A percentile compares a stretch with the other conserved stretches of the same genome.
Conservation (phyloP, 2,329 filamentous ascomycete species). For the Fusarium newnesense region DNA sequence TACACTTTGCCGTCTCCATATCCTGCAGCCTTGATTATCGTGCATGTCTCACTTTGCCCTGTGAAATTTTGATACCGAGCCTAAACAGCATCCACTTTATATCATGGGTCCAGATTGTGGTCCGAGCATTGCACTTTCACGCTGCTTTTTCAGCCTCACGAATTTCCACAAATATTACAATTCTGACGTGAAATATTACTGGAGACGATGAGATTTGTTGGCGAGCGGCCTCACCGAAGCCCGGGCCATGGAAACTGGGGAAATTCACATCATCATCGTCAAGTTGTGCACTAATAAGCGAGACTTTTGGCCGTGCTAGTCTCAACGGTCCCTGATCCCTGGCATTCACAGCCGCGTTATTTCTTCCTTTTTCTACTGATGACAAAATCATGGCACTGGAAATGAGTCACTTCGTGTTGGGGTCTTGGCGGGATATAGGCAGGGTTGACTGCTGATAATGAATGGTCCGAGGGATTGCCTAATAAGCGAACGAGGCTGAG, state of each 20-base stretch:
- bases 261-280: slow-evolving; percentile 10
- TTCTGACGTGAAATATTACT: not conserved
- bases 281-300: slow-evolving; percentile 12
- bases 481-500: slow-evolving; percentile 23
- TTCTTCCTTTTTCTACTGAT: not conserved
- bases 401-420: slow-evolving; percentile 28
- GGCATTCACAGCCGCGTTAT: not conserved
- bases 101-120: not conserved
- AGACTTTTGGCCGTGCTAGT: slow-evolving; percentile 7
- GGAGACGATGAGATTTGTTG: not conserved
- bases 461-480: not conserved
- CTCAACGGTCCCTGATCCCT: slow-evolving; percentile 26
- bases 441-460: not conserved
- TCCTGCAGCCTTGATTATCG: slow-evolving; percentile 18
- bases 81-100: slow-evolving; percentile 13
- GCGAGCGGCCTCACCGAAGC: slow-evolving; percentile 26
- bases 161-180: slow-evolving; percentile 6
- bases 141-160: slow-evolving; percentile 25
- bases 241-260: not conserved
- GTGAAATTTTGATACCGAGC: not conserved
- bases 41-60: not conserved
- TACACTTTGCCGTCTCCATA: slow-evolving; percentile 21
- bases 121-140: not conserved
- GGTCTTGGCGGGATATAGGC: slow-evolving; percentile 11
- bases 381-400: slow-evolving; percentile 23